Base-by-base conservation (phyloP, 805 yeast species). In the Yamadazyma insecticola region DNA sequence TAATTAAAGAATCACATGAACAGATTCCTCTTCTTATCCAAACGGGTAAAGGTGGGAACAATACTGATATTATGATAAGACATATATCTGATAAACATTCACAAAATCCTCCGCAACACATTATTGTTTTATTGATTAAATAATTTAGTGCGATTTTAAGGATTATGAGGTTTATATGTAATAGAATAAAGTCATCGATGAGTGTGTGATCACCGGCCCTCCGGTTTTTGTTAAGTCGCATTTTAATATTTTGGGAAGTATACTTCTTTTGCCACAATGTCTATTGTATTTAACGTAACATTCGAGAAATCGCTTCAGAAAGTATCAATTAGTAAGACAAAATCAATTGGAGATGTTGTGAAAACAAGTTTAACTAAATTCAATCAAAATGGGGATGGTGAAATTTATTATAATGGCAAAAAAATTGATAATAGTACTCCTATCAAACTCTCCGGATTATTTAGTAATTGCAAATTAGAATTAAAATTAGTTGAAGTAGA, bases 41-140 rank as follows among this genome's bases (percentile, higher is more conserved):
- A 8, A 83, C 88, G 0, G 89, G 84, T 9, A 82, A 61, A 0
- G 92, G 92, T 2, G 94, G 92, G 48, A 79, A 67, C 30, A 82
- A 63, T 29, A 81, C 67, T 3, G 86, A 79, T 6, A 78, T 50
- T 1, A 77, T 42, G 35, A 78, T 75, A 11, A 83, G 70, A 10
- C 76, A 50, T n/a, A 77, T 49, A 50, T 82, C 89, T 3, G 69
- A 52, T 21, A 60, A 41, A 36, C 69, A 64, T 18, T 47, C 55
- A 51, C 58, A 52, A n/a, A n/a, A n/a, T n/a, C n/a, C n/a, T n/a
- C n/a, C n/a, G 7, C n/a, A n/a, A n/a, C 38, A 35, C 29, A 10
- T 13, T 32, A 13, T 23, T 4, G 31, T 28, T 24, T 26, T 22
- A 16, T 22, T 19, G 8, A 24, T 10, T 8, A 22, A 16, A 26